phyloP scores from a whole-genome alignment of 2,329 filamentous ascomycete species.

The Aspergillus oerlinghausenensis region DNA sequence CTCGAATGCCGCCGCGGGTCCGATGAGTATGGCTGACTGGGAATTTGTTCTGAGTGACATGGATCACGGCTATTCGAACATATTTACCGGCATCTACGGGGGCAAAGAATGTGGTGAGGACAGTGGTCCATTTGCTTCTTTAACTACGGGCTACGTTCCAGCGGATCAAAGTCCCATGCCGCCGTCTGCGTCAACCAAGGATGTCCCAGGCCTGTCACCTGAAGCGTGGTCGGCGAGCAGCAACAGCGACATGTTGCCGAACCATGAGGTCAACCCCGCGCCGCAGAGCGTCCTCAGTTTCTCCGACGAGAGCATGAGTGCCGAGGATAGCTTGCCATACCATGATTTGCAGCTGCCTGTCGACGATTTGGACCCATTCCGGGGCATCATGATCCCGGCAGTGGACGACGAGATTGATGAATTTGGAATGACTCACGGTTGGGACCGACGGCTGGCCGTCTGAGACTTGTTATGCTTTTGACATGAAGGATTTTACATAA shows the following conservation, averaged over 20 bases:
- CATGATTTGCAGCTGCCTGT: constrained; percentile 21
- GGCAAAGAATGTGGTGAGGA: constrained; percentile 38
- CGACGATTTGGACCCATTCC: constrained; percentile 32
- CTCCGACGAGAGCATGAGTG: constrained; percentile 56
- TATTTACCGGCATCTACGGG: constrained; percentile 56
- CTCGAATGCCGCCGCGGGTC: constrained; percentile 28
- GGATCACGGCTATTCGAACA: constrained; percentile 73
- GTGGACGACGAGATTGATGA: constrained; percentile 31
- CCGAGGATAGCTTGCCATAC: constrained; percentile 40
- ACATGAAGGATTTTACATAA: neutral
- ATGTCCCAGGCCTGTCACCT: constrained; percentile 35
- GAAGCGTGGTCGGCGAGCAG: constrained; percentile 37
- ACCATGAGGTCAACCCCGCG: constrained; percentile 18
- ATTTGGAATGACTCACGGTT: constrained; percentile 26
- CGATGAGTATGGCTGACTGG: constrained; percentile 67
- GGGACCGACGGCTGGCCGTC: constrained; percentile 33
- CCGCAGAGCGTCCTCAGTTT: constrained; percentile 56
- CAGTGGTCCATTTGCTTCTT: constrained; percentile 30
- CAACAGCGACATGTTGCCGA: constrained; percentile 32
- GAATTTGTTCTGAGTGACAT: constrained; percentile 74
- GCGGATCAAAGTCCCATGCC: constrained; percentile 15
- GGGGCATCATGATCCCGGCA: constrained; percentile 34
- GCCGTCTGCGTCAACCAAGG: constrained; percentile 16
- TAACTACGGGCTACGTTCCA: constrained; percentile 30
- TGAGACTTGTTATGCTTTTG: constrained; percentile 7